Base-by-base conservation (phyloP, 2,329 filamentous ascomycete genomes). In the Cercospora sp. region DNA sequence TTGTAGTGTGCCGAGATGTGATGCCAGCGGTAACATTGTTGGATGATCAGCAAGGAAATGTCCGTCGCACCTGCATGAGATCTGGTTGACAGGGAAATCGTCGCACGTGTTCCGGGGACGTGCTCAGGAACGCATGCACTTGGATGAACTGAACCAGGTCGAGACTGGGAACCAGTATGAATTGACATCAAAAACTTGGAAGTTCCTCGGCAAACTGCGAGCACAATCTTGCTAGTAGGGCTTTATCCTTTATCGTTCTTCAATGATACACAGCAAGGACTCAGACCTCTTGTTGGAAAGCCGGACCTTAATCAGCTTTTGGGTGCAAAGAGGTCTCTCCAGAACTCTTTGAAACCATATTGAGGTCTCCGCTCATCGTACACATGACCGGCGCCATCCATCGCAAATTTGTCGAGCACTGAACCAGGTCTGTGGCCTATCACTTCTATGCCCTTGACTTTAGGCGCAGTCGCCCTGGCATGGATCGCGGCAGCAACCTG, bases 301-400 rank as follows among this genome's bases (percentile, higher is more conserved):
- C 28, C 32, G 28, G 51, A 26, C 12, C 16, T 28, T 5, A 21
- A 16, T 34, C 59, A 72, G 10, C 57, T 61, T 59, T 67, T 72
- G 13, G 68, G 59, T 74, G 76, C 74, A 74, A 87, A 97, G 10
- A 97, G 77, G 80, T 98, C 94, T 74, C 87, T 87, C 93, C 93
- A 97, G 81, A 97, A 91, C 79, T 98, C 89, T 77, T 87, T 91
- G 70, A 97, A 88, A 6, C 95, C 94, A 81, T 97, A 98, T 65
- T 91, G 88, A 64, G 90, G 88, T 66, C 86, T 85, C 69, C 86
- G 86, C 67, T 91, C 91, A 75, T 97, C 94, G 74, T 92, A 87
- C 7, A 97, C 86, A 61, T 85, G 85, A 10, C 85, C 86, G 16
- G 84, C 84, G 13, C 82, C 43, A 69, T 80, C 81, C 59, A 83